Evolutionary conservation across 2,329 filamentous ascomycete species (phyloP).

Genomic region (Aaosphaeria arxii): DNA sequence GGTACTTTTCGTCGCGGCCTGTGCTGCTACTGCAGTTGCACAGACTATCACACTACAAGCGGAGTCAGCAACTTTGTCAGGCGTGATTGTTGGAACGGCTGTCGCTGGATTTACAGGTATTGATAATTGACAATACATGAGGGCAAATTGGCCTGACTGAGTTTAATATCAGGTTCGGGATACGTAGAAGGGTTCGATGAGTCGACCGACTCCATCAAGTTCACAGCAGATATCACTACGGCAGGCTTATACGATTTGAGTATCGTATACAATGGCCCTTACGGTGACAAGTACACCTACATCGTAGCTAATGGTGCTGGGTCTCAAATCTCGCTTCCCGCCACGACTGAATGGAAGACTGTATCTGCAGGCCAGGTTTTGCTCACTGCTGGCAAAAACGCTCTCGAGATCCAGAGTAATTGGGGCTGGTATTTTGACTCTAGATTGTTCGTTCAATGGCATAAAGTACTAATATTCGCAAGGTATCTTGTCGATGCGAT

Average conservation of each 20-base stretch:
- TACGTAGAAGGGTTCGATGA: conserved; percentile 49
- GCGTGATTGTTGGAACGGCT: conserved; percentile 40
- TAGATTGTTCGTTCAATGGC: too few species aligned
- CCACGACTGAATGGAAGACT: conserved; percentile 38
- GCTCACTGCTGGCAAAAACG: conserved; percentile 44
- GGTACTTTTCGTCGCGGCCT: neutral
- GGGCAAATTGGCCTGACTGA: neutral
- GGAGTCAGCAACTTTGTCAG: conserved; percentile 41
- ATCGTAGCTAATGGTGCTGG: conserved; percentile 45
- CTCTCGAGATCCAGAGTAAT: conserved; percentile 46
- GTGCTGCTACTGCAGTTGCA: conserved; percentile 15
- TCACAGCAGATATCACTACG: conserved; percentile 36
- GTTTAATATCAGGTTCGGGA: conserved; percentile 38
- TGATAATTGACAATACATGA: neutral
- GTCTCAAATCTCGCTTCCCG: conserved; percentile 42
- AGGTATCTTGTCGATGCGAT: conserved; percentile 44
- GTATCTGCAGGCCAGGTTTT: conserved; percentile 46
- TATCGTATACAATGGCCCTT: conserved; percentile 45
- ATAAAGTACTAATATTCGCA: neutral
- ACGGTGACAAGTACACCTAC: conserved; percentile 46
- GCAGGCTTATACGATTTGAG: conserved; percentile 44
- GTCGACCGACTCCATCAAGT: conserved; percentile 43
- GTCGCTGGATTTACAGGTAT: conserved; percentile 41
- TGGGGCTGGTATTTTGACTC: conserved; percentile 44
- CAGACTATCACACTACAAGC: conserved; percentile 20